These are phyloP conservation scores for Pyrus betulifolia DNA, from an alignment of 306 rosid species.

Conservation along the genomic window DNA sequence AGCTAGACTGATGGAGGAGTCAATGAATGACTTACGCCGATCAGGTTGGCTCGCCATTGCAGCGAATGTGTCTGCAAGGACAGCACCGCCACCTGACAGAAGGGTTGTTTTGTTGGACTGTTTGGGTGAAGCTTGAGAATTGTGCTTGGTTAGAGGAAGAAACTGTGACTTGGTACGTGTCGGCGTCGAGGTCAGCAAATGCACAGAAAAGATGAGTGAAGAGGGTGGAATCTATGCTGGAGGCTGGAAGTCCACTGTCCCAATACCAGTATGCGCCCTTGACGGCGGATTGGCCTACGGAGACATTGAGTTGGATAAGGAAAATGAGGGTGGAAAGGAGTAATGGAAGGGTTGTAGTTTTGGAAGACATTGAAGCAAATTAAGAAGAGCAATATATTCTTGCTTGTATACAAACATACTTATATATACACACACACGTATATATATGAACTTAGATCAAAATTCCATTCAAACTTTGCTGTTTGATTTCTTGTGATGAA, in stretches of 20 bases:
- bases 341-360: constrained; percentile 8
- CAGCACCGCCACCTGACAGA: constrained; percentile 22
- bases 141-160: constrained; percentile 8
- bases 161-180: constrained; percentile 25
- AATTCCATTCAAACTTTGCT: not conserved
- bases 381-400: not conserved
- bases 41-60: constrained; percentile 30
- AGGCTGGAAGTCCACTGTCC: constrained; percentile 19
- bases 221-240: constrained; percentile 36
- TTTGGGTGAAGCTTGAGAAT: constrained; percentile 31
- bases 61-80: constrained; percentile 4
- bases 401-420: no score
- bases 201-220: constrained; percentile 69
- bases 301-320: constrained; percentile 16
- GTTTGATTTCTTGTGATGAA: not conserved
- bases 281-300: constrained; percentile 24
- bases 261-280: constrained; percentile 34
- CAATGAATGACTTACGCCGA: constrained; percentile 31
- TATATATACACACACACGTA: no score
- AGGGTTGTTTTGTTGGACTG: constrained; percentile 34
- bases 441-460: not conserved
- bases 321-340: constrained; percentile 10
- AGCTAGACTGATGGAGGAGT: constrained; percentile 25
- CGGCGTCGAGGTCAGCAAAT: constrained; percentile 25
- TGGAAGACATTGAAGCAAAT: constrained; percentile 28